phyloP scores from a whole-genome alignment of 192 early-diverging fungal genomes.

The Entomortierella lignicola region DNA sequence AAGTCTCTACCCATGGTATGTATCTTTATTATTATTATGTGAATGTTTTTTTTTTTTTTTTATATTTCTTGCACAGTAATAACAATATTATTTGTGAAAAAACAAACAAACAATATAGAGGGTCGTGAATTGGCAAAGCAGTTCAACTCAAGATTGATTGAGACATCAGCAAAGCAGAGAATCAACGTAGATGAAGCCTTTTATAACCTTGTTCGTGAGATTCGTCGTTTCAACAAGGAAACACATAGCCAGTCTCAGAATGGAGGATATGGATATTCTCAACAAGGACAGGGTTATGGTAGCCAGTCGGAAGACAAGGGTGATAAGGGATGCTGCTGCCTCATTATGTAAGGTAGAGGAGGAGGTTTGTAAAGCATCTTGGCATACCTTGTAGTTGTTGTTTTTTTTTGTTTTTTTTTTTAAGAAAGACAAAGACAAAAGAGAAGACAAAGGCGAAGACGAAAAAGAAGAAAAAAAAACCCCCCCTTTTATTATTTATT shows the following conservation, averaged over 20 bases:
- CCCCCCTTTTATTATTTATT: background rate
- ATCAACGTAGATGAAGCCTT: conserved; percentile 95
- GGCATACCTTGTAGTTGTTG: too few species aligned
- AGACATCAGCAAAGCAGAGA: conserved; percentile 89
- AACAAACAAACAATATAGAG: conserved; percentile 71
- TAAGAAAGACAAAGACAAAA: background rate
- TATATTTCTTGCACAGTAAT: background rate
- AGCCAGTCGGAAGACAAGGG: conserved; percentile 48
- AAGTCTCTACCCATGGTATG: conserved; percentile 75
- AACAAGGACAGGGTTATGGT: conserved; percentile 53
- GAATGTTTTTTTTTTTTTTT: background rate
- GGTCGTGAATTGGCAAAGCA: conserved; percentile 81
- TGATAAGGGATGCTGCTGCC: conserved; percentile 69
- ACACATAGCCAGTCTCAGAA: conserved; percentile 59
- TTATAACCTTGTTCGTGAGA: conserved; percentile 87
- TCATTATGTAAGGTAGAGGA: conserved; percentile 61
- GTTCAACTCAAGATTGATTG: conserved; percentile 85
- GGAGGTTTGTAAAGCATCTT: too few species aligned
- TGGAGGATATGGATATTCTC: conserved; percentile 54
- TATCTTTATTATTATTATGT: too few species aligned
- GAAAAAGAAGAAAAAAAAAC: background rate
- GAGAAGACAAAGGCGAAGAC: background rate
- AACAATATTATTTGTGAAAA: background rate
- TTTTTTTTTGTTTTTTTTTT: too few species aligned
- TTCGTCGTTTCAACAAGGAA: conserved; percentile 85